Conservation (phyloP, 2,329 filamentous ascomycete genomes). For the Zarea fungicola region DNA sequence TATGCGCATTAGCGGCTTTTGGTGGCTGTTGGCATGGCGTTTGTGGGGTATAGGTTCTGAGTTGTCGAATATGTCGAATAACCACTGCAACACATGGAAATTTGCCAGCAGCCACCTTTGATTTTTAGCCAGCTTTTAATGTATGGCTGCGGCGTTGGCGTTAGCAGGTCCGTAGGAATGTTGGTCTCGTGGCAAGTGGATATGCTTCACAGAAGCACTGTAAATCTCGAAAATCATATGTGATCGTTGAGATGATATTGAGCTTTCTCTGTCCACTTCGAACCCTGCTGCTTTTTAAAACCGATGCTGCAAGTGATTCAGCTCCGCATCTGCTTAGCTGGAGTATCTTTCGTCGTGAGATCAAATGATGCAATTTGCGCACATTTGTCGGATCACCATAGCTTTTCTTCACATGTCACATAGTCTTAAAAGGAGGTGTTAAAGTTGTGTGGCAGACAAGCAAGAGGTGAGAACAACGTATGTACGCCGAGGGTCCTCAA, state of each 20-base stretch:
- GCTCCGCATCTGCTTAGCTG: neutral
- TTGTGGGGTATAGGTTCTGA: slow-evolving; percentile 1
- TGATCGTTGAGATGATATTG: neutral
- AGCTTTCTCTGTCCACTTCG: too few species aligned
- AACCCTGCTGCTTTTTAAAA: too few species aligned
- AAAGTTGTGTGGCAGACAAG: neutral
- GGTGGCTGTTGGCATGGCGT: slow-evolving; percentile 7
- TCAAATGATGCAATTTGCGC: neutral
- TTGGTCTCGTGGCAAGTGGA: neutral
- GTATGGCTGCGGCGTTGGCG: neutral
- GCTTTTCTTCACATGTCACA: neutral
- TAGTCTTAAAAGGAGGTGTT: neutral
- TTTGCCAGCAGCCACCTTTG: neutral
- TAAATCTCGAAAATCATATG: neutral
- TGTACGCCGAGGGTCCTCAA: too few species aligned
- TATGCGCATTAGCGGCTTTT: neutral
- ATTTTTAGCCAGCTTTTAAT: neutral
- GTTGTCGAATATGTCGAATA: too few species aligned
- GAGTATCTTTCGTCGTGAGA: neutral
- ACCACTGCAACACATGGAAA: too few species aligned
- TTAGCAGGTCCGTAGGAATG: neutral
- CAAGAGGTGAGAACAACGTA: too few species aligned
- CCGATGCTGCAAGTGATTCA: neutral
- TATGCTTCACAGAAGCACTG: neutral
- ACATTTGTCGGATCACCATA: neutral